A percentile compares a stretch with the other conserved stretches of the same genome.
These are phyloP conservation scores for Centrapalus pauciflorus DNA, from an alignment of 129 eudicot species.

Conservation along the genomic window DNA sequence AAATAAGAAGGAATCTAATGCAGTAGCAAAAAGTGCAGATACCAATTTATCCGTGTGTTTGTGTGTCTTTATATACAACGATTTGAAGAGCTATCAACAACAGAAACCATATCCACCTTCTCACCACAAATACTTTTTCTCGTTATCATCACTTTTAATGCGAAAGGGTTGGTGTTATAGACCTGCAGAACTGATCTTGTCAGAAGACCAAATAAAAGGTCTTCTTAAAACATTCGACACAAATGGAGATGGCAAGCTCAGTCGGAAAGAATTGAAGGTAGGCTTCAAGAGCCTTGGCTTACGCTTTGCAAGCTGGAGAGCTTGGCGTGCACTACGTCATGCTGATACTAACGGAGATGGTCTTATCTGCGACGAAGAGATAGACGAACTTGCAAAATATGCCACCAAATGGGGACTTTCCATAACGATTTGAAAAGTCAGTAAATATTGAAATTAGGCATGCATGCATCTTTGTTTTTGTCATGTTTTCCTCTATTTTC, in stretches of 20 bases:
- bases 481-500: not conserved
- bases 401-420: constrained; percentile 5
- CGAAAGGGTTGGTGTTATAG: not conserved
- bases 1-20: not conserved
- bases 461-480: not conserved
- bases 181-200: not conserved
- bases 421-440: not conserved
- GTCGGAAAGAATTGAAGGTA: constrained; percentile 19
- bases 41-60: not conserved
- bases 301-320: constrained; percentile 16
- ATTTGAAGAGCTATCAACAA: not conserved
- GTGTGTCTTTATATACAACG: not conserved
- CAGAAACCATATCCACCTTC: not conserved
- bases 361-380: constrained; percentile 19
- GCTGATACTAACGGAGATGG: constrained; percentile 30
- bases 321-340: constrained; percentile 21
- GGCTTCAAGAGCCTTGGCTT: constrained; percentile 25
- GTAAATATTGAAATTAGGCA: not conserved
- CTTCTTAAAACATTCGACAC: constrained; percentile 12
- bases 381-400: not conserved
- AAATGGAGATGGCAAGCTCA: constrained; percentile 25
- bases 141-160: not conserved
- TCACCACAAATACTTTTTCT: not conserved
- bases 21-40: not conserved
- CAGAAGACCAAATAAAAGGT: constrained; percentile 7